Evolutionary conservation across 2,329 filamentous ascomycete species (phyloP), one percentile per base, ranked within the genome.

Genomic region (Spiromastix sp.): DNA sequence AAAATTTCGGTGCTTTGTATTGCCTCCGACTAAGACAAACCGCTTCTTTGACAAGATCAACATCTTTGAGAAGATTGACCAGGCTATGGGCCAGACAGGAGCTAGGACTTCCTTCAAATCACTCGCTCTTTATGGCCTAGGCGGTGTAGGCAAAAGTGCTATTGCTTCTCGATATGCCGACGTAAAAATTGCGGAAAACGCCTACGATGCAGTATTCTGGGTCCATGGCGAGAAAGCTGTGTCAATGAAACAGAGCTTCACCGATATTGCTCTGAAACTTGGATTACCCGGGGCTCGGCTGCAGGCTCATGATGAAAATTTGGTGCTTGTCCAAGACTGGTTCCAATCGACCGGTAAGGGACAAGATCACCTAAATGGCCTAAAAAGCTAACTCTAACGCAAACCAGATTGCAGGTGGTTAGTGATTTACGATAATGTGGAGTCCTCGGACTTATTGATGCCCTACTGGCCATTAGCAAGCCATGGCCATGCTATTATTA

Each of bases 221-320:
- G n/a, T n/a, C n/a, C n/a, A n/a, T n/a, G n/a, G n/a, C n/a, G n/a
- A n/a, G n/a, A n/a, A n/a, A n/a, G n/a, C n/a, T n/a, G 15, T 13
- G 12, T 30, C 27, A 7, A n/a, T 30, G 27, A n/a, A 13, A 30
- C 27, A 30, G 12, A 30, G 12, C 27, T 30, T 30, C 15, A 30
- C 12, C 8, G 27, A 30, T 16, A 30, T 30, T 8, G 27, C 27
- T 30, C 8, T 16, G 27, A 30, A 13, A 13, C 27, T 30, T 30
- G 13, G 15, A 13, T 13, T 30, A 30, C 27, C 12, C 8, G 27
- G 27, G 8, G 27, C 27, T 8, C 27, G 13, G 27, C 27, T 13
- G 7, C 12, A 7, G 12, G 13, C 7, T 30, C 27, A 30, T 13
- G 12, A 30, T 7, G 27, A 30, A 7, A 30, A 30, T 16, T 30